Evolutionary conservation across 228 moss, liverwort and hornwort species (phyloP).

Genomic region (Sphagnum magellanicum): DNA sequence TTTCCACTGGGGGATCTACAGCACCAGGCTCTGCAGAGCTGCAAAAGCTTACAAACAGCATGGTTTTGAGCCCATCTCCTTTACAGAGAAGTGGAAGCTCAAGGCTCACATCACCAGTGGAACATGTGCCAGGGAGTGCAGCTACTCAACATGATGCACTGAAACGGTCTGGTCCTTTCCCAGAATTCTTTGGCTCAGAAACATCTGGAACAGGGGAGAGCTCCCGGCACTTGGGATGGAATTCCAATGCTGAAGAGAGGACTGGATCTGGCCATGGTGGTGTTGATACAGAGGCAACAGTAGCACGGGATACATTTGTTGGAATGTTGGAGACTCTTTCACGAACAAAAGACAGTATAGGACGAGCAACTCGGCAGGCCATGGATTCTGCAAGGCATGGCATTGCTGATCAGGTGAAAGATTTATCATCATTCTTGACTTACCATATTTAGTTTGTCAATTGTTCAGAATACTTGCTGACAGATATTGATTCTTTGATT

Average conservation of each 20-base stretch:
- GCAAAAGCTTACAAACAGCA: conserved; percentile 54
- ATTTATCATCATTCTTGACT: background rate
- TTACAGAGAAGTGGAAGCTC: conserved; percentile 70
- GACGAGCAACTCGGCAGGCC: conserved; percentile 95
- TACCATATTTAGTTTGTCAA: background rate
- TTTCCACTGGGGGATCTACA: conserved; percentile 44
- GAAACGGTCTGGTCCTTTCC: conserved; percentile 19
- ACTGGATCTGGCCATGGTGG: conserved; percentile 10
- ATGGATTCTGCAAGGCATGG: conserved; percentile 95
- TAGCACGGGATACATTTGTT: conserved; percentile 89
- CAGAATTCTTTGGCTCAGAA: conserved; percentile 20
- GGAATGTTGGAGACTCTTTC: conserved; percentile 98
- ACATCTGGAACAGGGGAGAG: conserved; percentile 26
- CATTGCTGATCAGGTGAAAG: conserved; percentile 91
- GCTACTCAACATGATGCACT: conserved; percentile 33
- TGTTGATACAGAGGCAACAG: conserved; percentile 75
- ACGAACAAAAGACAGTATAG: conserved; percentile 96
- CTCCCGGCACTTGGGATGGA: conserved; percentile 46
- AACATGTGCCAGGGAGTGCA: conserved; percentile 22
- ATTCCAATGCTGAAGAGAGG: conserved; percentile 50
- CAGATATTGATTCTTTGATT: background rate
- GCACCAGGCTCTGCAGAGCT: conserved; percentile 24
- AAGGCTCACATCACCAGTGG: conserved; percentile 65
- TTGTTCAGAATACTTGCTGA: too few relatives aligned
- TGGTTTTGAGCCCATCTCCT: conserved; percentile 78